Percentiles rank a stretch among this genome's conserved stretches.
These are phyloP conservation scores for Zalerion maritima DNA, from an alignment of 495 filamentous ascomycete genomes.

Conservation along the genomic window DNA sequence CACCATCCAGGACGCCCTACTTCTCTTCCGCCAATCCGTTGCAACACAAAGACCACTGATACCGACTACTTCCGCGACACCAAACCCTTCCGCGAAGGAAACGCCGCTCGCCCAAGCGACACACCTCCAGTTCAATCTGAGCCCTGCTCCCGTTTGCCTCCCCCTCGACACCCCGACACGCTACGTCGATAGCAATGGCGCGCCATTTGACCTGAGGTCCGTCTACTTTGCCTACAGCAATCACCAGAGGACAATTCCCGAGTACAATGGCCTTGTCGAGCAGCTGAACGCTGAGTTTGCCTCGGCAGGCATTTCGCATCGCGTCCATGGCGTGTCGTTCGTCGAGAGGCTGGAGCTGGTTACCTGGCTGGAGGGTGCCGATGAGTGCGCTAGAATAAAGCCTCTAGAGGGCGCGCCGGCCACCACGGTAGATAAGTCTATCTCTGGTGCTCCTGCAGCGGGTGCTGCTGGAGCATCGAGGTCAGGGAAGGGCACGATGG, in stretches of 20 bases:
- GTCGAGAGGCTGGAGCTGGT: slow-evolving; percentile 81
- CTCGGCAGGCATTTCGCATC: slow-evolving; percentile 34
- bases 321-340: slow-evolving; percentile 73
- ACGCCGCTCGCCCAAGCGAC: slow-evolving; percentile 56
- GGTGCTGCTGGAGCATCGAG: slow-evolving; percentile 29
- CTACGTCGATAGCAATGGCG: slow-evolving; percentile 55
- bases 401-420: slow-evolving; percentile 49
- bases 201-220: slow-evolving; percentile 73
- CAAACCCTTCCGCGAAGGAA: slow-evolving; percentile 32
- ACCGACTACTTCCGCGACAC: slow-evolving; percentile 53
- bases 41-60: slow-evolving; percentile 47
- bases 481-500: slow-evolving; percentile 47
- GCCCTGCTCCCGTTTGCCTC: slow-evolving; percentile 46
- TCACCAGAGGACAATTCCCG: slow-evolving; percentile 70
- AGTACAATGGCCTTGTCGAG: slow-evolving; percentile 75
- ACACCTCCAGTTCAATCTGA: slow-evolving; percentile 60
- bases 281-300: slow-evolving; percentile 67
- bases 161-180: slow-evolving; percentile 66
- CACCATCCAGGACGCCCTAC: slow-evolving; percentile 49
- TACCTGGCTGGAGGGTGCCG: slow-evolving; percentile 80
- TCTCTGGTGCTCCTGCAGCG: slow-evolving; percentile 28
- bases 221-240: slow-evolving; percentile 94
- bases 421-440: slow-evolving; percentile 39
- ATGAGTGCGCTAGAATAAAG: slow-evolving; percentile 86
- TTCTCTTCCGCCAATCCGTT: slow-evolving; percentile 67